These are phyloP conservation scores for Cucurbita argyrosperma DNA, from an alignment of 306 rosid species.

Conservation along the genomic window DNA sequence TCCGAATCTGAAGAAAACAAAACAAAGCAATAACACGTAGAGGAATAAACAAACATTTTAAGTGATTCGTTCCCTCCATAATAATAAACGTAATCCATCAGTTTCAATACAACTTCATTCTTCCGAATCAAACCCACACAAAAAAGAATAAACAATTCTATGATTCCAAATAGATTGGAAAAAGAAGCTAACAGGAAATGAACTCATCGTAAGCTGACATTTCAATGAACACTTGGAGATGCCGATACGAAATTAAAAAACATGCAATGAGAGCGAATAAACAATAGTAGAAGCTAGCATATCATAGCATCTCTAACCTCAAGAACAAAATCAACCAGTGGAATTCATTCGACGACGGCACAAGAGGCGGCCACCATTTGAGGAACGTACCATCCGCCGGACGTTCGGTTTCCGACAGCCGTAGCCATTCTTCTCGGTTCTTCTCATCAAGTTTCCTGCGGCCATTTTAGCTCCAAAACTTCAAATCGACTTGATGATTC, in stretches of 20 bases:
- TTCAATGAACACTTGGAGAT: constrained; percentile 17
- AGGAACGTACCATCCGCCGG: constrained; percentile 37
- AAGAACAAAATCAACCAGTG: constrained; percentile 49
- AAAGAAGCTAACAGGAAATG: not conserved
- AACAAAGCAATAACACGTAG: not conserved
- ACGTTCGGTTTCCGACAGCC: not conserved
- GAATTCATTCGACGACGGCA: constrained; percentile 53
- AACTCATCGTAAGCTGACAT: not conserved
- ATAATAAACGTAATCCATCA: not conserved
- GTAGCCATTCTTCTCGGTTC: constrained; percentile 12
- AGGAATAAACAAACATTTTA: not conserved
- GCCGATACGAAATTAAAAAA: not conserved
- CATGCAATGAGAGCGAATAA: not conserved
- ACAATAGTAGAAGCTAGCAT: not conserved
- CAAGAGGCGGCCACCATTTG: constrained; percentile 59
- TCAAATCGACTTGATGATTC: not conserved
- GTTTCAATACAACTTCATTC: not conserved
- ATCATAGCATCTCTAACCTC: constrained; percentile 84
- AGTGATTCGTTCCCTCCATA: not conserved
- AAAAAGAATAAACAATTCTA: not conserved
- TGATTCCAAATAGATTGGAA: not conserved
- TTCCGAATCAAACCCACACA: not conserved
- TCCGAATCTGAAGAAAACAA: constrained; percentile 44
- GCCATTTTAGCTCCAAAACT: constrained; percentile 24
- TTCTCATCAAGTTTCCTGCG: constrained; percentile 19